phyloP scores from a whole-genome alignment of 2,329 filamentous ascomycete species.

The Neofusicoccum sp. region DNA sequence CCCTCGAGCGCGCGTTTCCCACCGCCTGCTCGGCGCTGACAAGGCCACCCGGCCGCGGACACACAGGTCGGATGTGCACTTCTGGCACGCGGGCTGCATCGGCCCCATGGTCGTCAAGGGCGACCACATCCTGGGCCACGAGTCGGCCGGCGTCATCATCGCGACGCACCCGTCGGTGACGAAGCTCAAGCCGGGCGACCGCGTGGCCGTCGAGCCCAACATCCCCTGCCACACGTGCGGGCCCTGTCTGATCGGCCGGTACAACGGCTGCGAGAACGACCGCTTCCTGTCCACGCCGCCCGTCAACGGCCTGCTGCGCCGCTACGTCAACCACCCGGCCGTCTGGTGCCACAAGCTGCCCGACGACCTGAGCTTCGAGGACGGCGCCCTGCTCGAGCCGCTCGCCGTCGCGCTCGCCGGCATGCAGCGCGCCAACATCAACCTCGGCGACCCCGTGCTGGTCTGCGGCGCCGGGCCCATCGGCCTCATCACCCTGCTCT shows the following conservation, averaged over 20 bases:
- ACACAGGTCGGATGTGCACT: constrained; percentile 85
- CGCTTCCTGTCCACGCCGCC: constrained; percentile 90
- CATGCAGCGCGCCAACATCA: constrained; percentile 78
- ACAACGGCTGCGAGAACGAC: constrained; percentile 90
- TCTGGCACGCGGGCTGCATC: constrained; percentile 95
- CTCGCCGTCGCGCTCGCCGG: constrained; percentile 86
- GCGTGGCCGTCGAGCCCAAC: constrained; percentile 92
- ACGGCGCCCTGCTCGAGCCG: constrained; percentile 88
- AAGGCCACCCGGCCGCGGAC: constrained; percentile 13
- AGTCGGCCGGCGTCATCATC: constrained; percentile 81
- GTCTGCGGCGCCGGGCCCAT: constrained; percentile 95
- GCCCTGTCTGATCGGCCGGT: constrained; percentile 86
- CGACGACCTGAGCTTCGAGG: constrained; percentile 80
- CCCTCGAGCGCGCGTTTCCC: neutral
- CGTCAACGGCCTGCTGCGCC: constrained; percentile 79
- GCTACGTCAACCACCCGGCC: constrained; percentile 94
- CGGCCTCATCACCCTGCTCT: constrained; percentile 84
- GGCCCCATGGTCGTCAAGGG: constrained; percentile 91
- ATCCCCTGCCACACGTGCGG: constrained; percentile 90
- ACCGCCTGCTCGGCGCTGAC: neutral
- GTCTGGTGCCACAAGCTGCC: constrained; percentile 97
- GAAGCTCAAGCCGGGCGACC: constrained; percentile 78
- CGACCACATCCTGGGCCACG: constrained; percentile 92
- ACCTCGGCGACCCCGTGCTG: constrained; percentile 82
- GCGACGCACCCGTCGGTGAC: constrained; percentile 81